phyloP scores from a whole-genome alignment of 1,139 yeast species.

The Geotrichum cucujoidarum region DNA sequence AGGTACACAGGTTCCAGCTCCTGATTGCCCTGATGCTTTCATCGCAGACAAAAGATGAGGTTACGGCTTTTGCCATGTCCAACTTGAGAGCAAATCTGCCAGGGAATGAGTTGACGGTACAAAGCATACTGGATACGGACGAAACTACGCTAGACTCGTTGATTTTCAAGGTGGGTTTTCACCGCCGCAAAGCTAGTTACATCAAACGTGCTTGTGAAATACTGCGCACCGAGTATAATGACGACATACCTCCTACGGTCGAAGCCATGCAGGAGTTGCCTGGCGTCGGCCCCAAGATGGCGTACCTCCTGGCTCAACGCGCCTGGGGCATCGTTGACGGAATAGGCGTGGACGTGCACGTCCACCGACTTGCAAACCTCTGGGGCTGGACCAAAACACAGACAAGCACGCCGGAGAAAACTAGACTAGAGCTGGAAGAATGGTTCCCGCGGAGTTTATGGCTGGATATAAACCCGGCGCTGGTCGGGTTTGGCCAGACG shows the following conservation, averaged over 20 bases:
- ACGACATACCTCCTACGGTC: slow-evolving; percentile 60
- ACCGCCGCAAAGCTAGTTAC: slow-evolving; percentile 67
- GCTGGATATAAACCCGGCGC: slow-evolving; percentile 76
- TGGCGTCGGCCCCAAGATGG: slow-evolving; percentile 98
- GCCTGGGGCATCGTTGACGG: slow-evolving; percentile 76
- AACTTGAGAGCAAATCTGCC: slow-evolving; percentile 46
- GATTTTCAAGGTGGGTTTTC: slow-evolving; percentile 85
- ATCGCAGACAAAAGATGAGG: slow-evolving; percentile 89
- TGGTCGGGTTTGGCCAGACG: slow-evolving; percentile 93
- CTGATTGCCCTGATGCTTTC: slow-evolving; percentile 80
- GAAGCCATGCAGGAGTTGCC: slow-evolving; percentile 66
- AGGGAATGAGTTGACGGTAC: slow-evolving; percentile 33
- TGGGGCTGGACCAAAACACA: slow-evolving; percentile 67
- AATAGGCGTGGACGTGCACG: slow-evolving; percentile 92
- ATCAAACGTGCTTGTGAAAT: slow-evolving; percentile 59
- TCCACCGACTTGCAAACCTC: slow-evolving; percentile 73
- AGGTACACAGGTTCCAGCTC: slow-evolving; percentile 61
- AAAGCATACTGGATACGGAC: slow-evolving; percentile 44
- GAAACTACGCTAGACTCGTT: slow-evolving; percentile 57
- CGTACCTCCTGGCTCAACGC: slow-evolving; percentile 67
- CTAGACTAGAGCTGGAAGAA: slow-evolving; percentile 59
- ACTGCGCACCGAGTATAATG: slow-evolving; percentile 47
- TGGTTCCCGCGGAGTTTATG: slow-evolving; percentile 75
- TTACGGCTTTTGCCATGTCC: slow-evolving; percentile 68
- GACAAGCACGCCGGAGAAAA: slow-evolving; percentile 56